Conservation (phyloP, 169 alveolate species). For the Plasmodium sp. region DNA sequence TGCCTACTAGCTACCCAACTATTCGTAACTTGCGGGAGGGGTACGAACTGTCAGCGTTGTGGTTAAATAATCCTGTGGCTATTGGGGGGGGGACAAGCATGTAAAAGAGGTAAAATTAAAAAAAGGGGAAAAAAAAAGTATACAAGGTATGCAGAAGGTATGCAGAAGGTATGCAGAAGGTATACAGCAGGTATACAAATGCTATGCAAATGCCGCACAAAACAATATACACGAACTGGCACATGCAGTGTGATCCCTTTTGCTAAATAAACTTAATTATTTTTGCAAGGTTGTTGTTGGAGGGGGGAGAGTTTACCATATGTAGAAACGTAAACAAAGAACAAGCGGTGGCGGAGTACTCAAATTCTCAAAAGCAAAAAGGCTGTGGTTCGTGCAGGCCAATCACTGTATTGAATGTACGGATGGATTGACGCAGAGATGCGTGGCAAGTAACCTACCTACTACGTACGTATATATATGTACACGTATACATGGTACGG, state of each 20-base stretch:
- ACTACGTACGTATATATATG: not conserved
- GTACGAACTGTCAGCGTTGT: not conserved
- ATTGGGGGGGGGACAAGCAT: not conserved
- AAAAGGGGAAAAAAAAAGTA: not conserved
- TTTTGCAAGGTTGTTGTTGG: not conserved
- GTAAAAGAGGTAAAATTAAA: not conserved
- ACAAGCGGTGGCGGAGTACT: not conserved
- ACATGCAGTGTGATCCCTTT: not conserved
- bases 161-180: too few relatives aligned
- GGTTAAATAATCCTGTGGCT: not conserved
- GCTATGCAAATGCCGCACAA: not conserved
- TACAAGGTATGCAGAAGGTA: too few relatives aligned
- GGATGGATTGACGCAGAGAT: not conserved
- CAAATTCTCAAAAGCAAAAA: not conserved
- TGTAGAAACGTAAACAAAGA: not conserved
- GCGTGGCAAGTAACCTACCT: not conserved
- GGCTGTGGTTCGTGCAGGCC: not conserved
- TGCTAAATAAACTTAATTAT: not conserved
- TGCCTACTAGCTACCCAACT: not conserved
- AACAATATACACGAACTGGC: not conserved
- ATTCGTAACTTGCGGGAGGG: not conserved
- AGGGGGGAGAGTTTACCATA: not conserved
- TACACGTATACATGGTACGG: not conserved
- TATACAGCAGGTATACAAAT: not conserved
- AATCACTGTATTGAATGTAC: not conserved